Evolutionary conservation across 805 yeast species (phyloP).

Genomic region (Ogataea methylovora): DNA sequence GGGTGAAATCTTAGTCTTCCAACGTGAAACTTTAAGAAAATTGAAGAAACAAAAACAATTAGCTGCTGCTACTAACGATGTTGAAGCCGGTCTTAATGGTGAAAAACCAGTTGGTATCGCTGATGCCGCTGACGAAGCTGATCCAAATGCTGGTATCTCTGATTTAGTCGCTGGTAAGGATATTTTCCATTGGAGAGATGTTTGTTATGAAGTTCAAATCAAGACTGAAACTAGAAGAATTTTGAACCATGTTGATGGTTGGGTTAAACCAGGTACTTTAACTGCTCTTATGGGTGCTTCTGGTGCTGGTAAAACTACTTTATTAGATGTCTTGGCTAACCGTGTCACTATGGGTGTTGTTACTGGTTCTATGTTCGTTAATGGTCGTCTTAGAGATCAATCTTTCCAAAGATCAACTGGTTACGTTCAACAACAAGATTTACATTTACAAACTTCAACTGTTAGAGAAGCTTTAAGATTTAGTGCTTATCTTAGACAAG

Average conservation of each 20-base stretch:
- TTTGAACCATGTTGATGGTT: conserved; percentile 59
- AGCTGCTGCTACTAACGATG: conserved; percentile 10
- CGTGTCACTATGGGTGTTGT: conserved; percentile 44
- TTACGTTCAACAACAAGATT: conserved; percentile 50
- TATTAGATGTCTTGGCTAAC: conserved; percentile 42
- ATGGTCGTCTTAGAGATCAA: conserved; percentile 35
- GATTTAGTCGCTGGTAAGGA: conserved; percentile 24
- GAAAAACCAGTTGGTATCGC: conserved; percentile 1
- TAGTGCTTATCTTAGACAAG: conserved; percentile 39
- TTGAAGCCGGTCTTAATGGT: conserved; percentile 11
- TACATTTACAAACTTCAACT: conserved; percentile 38
- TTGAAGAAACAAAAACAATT: conserved; percentile 28
- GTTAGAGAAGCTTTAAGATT: conserved; percentile 44
- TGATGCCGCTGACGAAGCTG: conserved; percentile 11
- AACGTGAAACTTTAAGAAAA: conserved; percentile 33
- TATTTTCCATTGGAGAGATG: conserved; percentile 67
- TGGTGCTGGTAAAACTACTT: conserved; percentile 52
- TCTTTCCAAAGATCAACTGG: conserved; percentile 46
- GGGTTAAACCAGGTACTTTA: conserved; percentile 73
- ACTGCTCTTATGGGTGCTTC: conserved; percentile 63
- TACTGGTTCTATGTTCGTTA: conserved; percentile 47
- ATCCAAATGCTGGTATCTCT: conserved; percentile 13
- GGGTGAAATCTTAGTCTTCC: conserved; percentile 59
- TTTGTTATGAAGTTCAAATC: conserved; percentile 57
- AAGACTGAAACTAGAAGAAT: conserved; percentile 48